Conservation (phyloP, 164 flowering plant genomes). For the Taxillus chinensis region DNA sequence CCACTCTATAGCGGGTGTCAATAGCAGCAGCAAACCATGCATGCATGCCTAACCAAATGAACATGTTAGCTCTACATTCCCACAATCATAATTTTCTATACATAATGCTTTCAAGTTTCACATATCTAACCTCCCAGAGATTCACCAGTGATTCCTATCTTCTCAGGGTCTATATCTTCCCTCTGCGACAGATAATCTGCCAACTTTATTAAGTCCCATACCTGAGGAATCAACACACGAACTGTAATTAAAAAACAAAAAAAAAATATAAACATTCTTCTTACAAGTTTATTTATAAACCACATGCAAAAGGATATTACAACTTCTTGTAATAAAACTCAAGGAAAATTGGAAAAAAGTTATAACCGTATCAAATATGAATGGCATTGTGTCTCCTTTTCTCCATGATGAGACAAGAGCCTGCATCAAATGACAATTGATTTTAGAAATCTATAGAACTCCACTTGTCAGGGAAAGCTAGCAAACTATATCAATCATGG, state of each 20-base stretch:
- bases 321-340: too few relatives aligned
- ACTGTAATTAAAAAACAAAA: too few relatives aligned
- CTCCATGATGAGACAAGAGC: constrained; percentile 85
- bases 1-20: constrained; percentile 83
- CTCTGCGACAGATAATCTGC: constrained; percentile 80
- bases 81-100: too few relatives aligned
- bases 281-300: too few relatives aligned
- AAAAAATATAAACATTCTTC: too few relatives aligned
- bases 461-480: not conserved
- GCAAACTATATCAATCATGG: not conserved
- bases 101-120: not conserved
- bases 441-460: not conserved
- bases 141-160: constrained; percentile 93
- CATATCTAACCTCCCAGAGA: constrained; percentile 83
- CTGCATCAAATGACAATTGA: constrained; percentile 29
- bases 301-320: too few relatives aligned
- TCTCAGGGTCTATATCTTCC: constrained; percentile 68
- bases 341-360: not conserved
- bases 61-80: not conserved
- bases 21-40: constrained; percentile 87
- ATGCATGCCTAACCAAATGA: constrained; percentile 70
- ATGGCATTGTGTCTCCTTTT: constrained; percentile 91
- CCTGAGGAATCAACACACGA: constrained; percentile 22
- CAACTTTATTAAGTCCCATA: constrained; percentile 86
- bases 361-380: constrained; percentile 83